phyloP scores from a whole-genome alignment of 169 alveolate species.

The Eimeria necatrix region DNA sequence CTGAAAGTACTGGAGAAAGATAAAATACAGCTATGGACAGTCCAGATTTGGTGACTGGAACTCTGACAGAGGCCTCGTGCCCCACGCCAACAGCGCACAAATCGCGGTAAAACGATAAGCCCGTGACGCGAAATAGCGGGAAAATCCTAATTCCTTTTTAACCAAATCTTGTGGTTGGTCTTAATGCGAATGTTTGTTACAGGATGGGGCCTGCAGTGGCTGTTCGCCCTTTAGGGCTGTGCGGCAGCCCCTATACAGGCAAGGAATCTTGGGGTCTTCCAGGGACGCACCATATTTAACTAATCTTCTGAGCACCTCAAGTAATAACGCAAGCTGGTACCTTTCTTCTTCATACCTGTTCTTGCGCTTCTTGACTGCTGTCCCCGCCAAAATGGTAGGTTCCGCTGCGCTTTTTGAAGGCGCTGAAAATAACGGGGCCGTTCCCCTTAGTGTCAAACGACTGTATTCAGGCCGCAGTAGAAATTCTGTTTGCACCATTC shows the following conservation, averaged over 20 bases:
- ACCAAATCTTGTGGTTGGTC: conserved; percentile 23
- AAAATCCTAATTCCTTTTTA: not conserved
- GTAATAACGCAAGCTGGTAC: not conserved
- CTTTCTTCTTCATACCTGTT: conserved; percentile 17
- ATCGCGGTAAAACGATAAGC: conserved; percentile 50
- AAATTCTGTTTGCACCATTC: too few species aligned
- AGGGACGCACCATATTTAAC: not conserved
- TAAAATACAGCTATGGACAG: conserved; percentile 63
- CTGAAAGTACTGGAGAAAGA: conserved; percentile 14
- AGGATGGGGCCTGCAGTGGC: conserved; percentile 58
- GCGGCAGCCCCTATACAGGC: conserved; percentile 75
- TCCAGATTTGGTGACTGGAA: conserved; percentile 30
- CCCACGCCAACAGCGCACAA: conserved; percentile 70
- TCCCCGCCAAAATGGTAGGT: conserved; percentile 61
- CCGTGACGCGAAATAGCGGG: conserved; percentile 9
- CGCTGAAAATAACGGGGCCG: too few species aligned
- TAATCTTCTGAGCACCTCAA: not conserved
- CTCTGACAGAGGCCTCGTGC: conserved; percentile 31
- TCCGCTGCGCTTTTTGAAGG: too few species aligned
- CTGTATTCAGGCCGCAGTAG: too few species aligned
- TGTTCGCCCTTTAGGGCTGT: conserved; percentile 72
- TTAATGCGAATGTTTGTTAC: conserved; percentile 4
- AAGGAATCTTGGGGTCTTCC: conserved; percentile 38
- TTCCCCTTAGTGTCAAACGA: too few species aligned
- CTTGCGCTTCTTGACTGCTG: not conserved